Evolutionary conservation across 345 rosid species (phyloP).

Genomic region (Pugionium dolabratum): DNA sequence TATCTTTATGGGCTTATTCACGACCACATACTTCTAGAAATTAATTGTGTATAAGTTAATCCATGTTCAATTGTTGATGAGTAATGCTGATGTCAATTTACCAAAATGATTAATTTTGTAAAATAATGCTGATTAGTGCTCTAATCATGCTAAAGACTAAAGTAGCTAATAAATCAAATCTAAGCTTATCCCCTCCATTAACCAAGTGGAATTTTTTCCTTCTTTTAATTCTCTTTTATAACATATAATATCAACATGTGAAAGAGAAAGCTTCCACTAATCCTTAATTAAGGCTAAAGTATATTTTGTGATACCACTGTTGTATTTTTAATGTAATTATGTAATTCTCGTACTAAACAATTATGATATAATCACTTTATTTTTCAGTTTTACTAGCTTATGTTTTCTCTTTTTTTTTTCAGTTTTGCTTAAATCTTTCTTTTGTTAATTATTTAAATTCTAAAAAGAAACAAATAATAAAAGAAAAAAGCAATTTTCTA

Average conservation of each 20-base stretch:
- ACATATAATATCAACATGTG: slow-evolving; percentile 21
- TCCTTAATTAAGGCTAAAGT: slow-evolving; percentile 5
- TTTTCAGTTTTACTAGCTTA: no score
- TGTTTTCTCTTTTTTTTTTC: no score
- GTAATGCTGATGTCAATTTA: slow-evolving; percentile 33
- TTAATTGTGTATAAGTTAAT: no score
- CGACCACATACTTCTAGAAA: no score
- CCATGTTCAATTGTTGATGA: neutral
- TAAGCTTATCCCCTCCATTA: slow-evolving; percentile 36
- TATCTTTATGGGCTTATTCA: no score
- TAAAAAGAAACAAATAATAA: no score
- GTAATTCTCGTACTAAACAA: neutral
- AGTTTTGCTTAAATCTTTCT: no score
- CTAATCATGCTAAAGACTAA: slow-evolving; percentile 26
- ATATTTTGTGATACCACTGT: slow-evolving; percentile 4
- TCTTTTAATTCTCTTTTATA: neutral
- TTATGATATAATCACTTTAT: neutral
- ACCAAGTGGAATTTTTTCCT: slow-evolving; percentile 25
- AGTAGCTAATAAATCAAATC: slow-evolving; percentile 35
- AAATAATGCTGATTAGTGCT: slow-evolving; percentile 28
- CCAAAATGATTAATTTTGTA: slow-evolving; percentile 7
- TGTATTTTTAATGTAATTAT: neutral
- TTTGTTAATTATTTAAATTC: no score
- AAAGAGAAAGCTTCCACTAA: slow-evolving; percentile 12
- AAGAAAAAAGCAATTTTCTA: no score